Evolutionary conservation across 129 eudicot species (phyloP), one percentile per base, ranked within the genome.

Genomic region (Lactuca saligna): DNA sequence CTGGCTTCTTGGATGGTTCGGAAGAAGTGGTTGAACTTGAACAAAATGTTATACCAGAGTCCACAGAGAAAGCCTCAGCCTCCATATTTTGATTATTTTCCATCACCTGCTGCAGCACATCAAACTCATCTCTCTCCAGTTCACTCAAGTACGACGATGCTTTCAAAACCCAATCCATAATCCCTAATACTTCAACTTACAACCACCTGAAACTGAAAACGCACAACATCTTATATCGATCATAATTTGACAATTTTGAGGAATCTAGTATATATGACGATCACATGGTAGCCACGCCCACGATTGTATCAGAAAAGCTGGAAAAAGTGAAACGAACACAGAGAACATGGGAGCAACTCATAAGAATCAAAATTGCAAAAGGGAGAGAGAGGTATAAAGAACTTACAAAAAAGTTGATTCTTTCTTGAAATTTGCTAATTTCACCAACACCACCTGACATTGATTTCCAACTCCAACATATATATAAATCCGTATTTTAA

Each of bases 121-220:
- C 68, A 32, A 72, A 68, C 2, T 69, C 79, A 35, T 70, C 85
- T 54, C 56, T 61, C 38, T 62, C 82, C 33, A 75, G 60, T 13
- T 73, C 82, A 64, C 54, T 39, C 9, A 73, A 74, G 32, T 84
- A 56, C 57, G 68, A 75, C 37, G 78, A 84, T 49, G 78, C 48
- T 65, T 63, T 56, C 67, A 78, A 63, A 17, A 51, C 68, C 85
- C 85, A 73, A 15, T 80, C 88, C 88, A 84, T 84, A 17, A 51
- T 65, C n/a, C 51, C 51, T 46, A 46, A 42, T 9, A 42, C 49
- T 42, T 42, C 49, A 42, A 42, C 49, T 35, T 4, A 35, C 6
- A 4, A 6, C 38, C 29, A 25, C 29, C 29, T 25, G 29, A 25
- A 25, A 25, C 49, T 42, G 13, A 42, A 42, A 42, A 8, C 14